Conservation (phyloP, 2,329 filamentous ascomycete genomes). For the Botrytis byssoidea region DNA sequence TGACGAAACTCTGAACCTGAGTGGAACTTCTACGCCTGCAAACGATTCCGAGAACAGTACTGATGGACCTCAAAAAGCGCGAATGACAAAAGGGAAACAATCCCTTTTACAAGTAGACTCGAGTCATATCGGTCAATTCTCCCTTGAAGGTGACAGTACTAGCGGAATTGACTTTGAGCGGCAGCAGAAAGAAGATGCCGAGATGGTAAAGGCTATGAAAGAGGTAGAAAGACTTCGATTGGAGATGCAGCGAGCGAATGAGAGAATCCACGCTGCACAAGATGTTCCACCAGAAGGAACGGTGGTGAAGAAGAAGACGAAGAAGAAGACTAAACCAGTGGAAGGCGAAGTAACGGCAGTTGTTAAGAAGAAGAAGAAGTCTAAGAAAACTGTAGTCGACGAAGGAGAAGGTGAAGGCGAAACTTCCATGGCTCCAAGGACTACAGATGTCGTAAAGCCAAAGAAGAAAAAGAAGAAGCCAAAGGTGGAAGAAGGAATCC, state of each 20-base stretch:
- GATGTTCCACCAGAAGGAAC: conserved; percentile 61
- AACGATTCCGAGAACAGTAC: conserved; percentile 55
- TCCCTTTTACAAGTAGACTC: conserved; percentile 83
- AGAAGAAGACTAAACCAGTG: conserved; percentile 47
- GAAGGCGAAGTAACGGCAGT: conserved; percentile 28
- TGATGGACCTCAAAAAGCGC: conserved; percentile 49
- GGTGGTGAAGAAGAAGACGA: conserved; percentile 58
- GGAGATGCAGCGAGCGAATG: conserved; percentile 83
- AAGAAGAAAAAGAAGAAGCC: conserved; percentile 49
- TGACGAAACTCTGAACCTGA: conserved; percentile 68
- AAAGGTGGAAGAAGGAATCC: conserved; percentile 26
- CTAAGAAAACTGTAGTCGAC: conserved; percentile 40
- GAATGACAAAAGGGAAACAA: conserved; percentile 52
- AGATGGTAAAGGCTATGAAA: conserved; percentile 85
- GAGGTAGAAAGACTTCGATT: conserved; percentile 83
- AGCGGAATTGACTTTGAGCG: conserved; percentile 58
- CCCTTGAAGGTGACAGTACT: conserved; percentile 56
- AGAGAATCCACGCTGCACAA: conserved; percentile 68
- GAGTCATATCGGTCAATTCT: conserved; percentile 72
- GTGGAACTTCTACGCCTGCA: conserved; percentile 49
- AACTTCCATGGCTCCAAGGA: conserved; percentile 23
- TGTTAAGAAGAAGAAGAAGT: conserved; percentile 52
- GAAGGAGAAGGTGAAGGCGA: conserved; percentile 30
- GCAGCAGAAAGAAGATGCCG: conserved; percentile 73
- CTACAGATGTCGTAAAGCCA: conserved; percentile 38